Base-by-base conservation (phyloP, 2,329 filamentous ascomycete genomes). In the Epichloe bromicola region DNA sequence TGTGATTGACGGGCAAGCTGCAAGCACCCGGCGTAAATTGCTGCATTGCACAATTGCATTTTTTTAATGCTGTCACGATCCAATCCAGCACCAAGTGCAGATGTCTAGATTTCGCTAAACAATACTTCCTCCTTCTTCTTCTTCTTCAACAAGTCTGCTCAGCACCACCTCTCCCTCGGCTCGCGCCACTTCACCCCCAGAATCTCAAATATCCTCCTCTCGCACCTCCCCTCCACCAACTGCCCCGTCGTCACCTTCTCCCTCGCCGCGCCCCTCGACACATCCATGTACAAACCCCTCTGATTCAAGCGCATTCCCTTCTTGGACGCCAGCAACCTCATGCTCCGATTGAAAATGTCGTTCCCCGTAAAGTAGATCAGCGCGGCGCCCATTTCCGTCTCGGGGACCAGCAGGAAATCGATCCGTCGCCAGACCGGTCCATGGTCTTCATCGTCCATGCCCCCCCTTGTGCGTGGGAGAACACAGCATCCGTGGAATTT, bases 311-410 rank as follows among this genome's bases (percentile, higher is more conserved):
- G 71, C 87, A 94, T 89, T 0, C 81, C 79, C 67, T 87, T 93
- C 67, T 81, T 88, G 39, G 81, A 79, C 14, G 89, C 88, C 56
- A 96, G 65, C 15, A 94, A 68, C 56, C 91, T 72, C 64, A 96
- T 79, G 61, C 87, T 94, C 15, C 90, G 75, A 65, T 96, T 96
- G 70, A 96, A 96, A 36, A 95, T 85, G 63, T 95, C 90, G 58
- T 96, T 93, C 1, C 91, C 91, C 0, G 91, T 96, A 61, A 96
- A 97, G 63, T 96, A 96, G n/a, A 96, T 77, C 54, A 96, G 64
- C 0, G 90, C 89, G 0, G 87, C 90, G 1, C 91, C 91, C 48
- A 88, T 74, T 65, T 95, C 83, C 2, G 78, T 72, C 57, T 82
- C 82, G 0, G 90, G 89, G 1, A 95, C 90, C 4, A 94, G 76